Base-by-base conservation (phyloP, 352 stramenopile species). In the Albugo laibachii region DNA sequence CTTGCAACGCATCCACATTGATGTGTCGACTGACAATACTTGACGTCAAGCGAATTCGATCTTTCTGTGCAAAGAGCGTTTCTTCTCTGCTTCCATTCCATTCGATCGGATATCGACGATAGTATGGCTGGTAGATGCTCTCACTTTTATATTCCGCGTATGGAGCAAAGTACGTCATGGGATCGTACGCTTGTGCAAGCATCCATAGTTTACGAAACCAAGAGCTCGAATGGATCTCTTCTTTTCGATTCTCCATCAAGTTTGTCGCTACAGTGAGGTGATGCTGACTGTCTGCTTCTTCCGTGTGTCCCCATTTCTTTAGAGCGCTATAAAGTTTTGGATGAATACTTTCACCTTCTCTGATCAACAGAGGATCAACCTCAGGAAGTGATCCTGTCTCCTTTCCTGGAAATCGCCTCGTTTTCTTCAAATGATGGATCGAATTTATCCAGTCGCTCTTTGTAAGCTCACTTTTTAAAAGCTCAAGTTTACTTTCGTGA, bases 101-200 rank as follows among this genome's bases (percentile, higher is more conserved):
- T 24, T 77, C 62, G 47, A 84, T 58, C n/a, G 76, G 68, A 39
- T 89, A 86, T 0, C 71, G 73, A 31, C 77, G 65, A 48, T 83
- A 89, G 60, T 79, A 89, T 16, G 73, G 69, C 49, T 89, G 77
- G 47, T 66, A 86, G 45, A 67, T 69, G 0, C 61, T 50, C 24
- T 89, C 77, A 41, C 68, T 69, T 14, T 71, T 68, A 58, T 86
- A 89, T 42, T 84, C 71, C 1, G 71, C 73, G 42, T 76, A 85
- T 13, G 75, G 65, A 2, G 73, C 62, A 62, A 89, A 89, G 53
- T 86, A 89, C 46, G 73, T 89, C 52, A 63, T 63, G 0, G 77
- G 62, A 48, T 89, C 73, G 56, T 83, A 80, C 27, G 68, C 60
- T 19, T 64, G 63, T 27, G 81, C 69, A 15, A 89, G 62, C 13